These are phyloP conservation scores for Mortierella alpina DNA, from an alignment of 192 early-diverging fungal genomes.

Conservation along the genomic window DNA sequence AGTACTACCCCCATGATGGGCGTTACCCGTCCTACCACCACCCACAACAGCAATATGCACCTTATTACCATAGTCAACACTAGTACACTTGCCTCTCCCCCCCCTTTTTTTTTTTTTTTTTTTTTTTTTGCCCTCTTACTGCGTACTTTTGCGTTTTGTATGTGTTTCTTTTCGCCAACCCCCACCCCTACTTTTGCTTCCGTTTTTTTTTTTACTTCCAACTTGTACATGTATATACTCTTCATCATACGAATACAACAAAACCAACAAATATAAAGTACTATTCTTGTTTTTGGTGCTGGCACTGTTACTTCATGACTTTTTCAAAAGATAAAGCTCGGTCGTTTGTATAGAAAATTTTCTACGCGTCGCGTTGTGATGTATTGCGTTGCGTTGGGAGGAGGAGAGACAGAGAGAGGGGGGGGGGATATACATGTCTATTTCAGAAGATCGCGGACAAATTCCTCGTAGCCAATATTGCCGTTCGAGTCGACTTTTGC, in stretches of 20 bases:
- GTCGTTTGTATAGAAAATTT: no score
- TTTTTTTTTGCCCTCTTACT: slow-evolving; percentile 5
- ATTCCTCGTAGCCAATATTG: slow-evolving; percentile 81
- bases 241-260: neutral
- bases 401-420: neutral
- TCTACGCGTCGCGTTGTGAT: neutral
- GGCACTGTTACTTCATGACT: neutral
- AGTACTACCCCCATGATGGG: slow-evolving; percentile 21
- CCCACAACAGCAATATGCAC: slow-evolving; percentile 15
- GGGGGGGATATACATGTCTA: neutral
- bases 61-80: slow-evolving; percentile 19
- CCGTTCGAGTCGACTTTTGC: slow-evolving; percentile 79
- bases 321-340: no score
- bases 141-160: slow-evolving; percentile 12
- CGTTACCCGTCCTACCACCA: slow-evolving; percentile 27
- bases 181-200: neutral
- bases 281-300: neutral
- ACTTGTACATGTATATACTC: neutral
- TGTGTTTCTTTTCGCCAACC: neutral
- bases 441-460: slow-evolving; percentile 31
- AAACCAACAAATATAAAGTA: neutral
- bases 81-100: neutral
- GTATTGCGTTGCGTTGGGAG: neutral
- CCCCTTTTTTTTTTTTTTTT: neutral
- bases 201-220: neutral